A percentile compares a stretch with the other conserved stretches of the same genome.
Evolutionary conservation across 345 rosid species (phyloP).

Genomic region (Brassica rapa): DNA sequence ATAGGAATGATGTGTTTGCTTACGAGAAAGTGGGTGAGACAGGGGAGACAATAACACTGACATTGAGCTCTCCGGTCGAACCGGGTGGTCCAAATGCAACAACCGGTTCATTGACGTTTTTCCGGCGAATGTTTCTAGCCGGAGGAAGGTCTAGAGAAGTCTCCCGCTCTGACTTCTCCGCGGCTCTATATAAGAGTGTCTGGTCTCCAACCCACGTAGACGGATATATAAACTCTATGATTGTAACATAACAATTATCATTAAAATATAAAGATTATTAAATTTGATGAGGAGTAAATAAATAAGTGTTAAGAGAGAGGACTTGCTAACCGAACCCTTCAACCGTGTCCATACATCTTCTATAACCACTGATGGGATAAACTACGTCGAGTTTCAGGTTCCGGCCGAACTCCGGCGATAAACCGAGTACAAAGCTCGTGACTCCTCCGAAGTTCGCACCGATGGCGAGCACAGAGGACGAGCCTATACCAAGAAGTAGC

Average conservation of each 20-base stretch:
- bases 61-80: slow-evolving; percentile 85
- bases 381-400: slow-evolving; percentile 75
- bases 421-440: slow-evolving; percentile 76
- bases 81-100: slow-evolving; percentile 91
- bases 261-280: not conserved
- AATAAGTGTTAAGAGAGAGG: not conserved
- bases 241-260: not conserved
- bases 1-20: slow-evolving; percentile 34
- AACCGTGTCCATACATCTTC: slow-evolving; percentile 64
- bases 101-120: slow-evolving; percentile 64
- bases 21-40: slow-evolving; percentile 78
- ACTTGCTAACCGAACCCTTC: slow-evolving; percentile 88
- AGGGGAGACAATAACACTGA: slow-evolving; percentile 80
- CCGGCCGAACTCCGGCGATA: slow-evolving; percentile 65
- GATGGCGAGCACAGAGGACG: slow-evolving; percentile 71
- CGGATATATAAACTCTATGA: slow-evolving; percentile 76
- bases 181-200: slow-evolving; percentile 72
- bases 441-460: slow-evolving; percentile 86
- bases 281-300: not conserved
- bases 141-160: slow-evolving; percentile 86
- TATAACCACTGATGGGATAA: slow-evolving; percentile 75
- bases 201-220: slow-evolving; percentile 84
- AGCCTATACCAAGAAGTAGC: slow-evolving; percentile 61
- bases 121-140: slow-evolving; percentile 41
- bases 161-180: slow-evolving; percentile 57